Percentiles rank a stretch among this genome's conserved stretches.
These are phyloP conservation scores for Pleurotus tuber-regium DNA, from an alignment of 768 basidiomycete species.

Conservation along the genomic window DNA sequence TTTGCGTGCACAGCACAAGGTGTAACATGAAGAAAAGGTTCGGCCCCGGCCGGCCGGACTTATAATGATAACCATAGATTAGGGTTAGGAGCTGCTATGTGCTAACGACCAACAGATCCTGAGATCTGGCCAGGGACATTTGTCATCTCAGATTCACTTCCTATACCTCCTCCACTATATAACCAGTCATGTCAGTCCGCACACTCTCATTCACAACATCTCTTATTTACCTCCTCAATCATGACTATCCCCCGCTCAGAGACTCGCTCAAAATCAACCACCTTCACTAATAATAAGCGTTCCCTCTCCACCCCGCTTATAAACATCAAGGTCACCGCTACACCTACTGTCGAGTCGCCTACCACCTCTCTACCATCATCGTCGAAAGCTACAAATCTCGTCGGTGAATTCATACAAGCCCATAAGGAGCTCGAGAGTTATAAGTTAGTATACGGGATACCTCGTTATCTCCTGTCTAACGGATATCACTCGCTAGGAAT, in stretches of 20 bases:
- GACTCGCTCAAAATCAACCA: constrained; percentile 18
- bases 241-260: constrained; percentile 31
- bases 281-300: constrained; percentile 19
- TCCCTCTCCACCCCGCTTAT: constrained; percentile 25
- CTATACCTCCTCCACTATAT: background rate
- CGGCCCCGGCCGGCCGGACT: constrained; percentile 3
- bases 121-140: no score
- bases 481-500: constrained; percentile 35
- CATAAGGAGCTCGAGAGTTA: constrained; percentile 61
- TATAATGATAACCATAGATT: no score
- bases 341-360: constrained; percentile 16
- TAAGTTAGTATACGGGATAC: constrained; percentile 43
- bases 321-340: constrained; percentile 21
- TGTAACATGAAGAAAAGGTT: constrained; percentile 1
- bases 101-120: no score
- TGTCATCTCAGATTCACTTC: constrained; percentile 7
- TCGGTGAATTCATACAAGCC: constrained; percentile 57
- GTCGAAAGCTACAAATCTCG: constrained; percentile 32
- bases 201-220: background rate
- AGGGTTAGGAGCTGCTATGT: no score
- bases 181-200: background rate
- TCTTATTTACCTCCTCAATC: constrained; percentile 12
- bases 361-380: constrained; percentile 18
- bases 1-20: background rate
- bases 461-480: background rate